Evolutionary conservation across 495 filamentous ascomycete genomes (phyloP).

Genomic region (Annulohypoxylon moriforme): DNA sequence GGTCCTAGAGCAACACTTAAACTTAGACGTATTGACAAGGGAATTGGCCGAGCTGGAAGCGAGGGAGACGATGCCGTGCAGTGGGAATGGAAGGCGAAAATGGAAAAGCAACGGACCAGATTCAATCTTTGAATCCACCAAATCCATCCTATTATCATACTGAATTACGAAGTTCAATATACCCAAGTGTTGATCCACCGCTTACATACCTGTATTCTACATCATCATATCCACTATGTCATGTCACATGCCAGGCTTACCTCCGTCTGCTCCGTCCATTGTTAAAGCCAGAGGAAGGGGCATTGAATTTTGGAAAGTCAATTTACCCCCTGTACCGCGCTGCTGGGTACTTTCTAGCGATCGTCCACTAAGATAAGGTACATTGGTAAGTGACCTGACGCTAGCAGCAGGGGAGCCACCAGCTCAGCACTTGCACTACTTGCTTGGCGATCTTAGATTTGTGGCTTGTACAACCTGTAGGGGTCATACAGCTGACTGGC

Average conservation of each 20-base stretch:
- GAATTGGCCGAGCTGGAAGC: constrained; percentile 82
- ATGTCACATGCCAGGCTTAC: background rate
- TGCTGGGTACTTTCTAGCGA: constrained; percentile 5
- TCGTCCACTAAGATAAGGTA: constrained; percentile 24
- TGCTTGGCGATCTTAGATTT: constrained; percentile 35
- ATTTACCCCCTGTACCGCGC: constrained; percentile 2
- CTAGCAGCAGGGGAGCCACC: constrained; percentile 9
- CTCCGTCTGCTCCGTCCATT: background rate
- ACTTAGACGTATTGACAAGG: constrained; percentile 89
- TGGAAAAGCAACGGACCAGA: constrained; percentile 92
- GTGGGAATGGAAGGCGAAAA: constrained; percentile 93
- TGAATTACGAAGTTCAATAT: constrained; percentile 19
- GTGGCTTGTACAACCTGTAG: constrained; percentile 20
- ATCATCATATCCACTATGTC: background rate
- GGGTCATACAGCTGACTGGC: constrained; percentile 3
- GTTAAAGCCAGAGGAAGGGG: background rate
- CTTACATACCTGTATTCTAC: background rate
- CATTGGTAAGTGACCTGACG: constrained; percentile 12
- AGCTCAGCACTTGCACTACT: background rate
- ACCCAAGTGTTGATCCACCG: constrained; percentile 18
- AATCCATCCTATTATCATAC: background rate
- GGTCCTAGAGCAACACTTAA: constrained; percentile 47
- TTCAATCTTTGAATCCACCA: constrained; percentile 76
- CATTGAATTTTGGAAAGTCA: background rate
- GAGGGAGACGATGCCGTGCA: constrained; percentile 72